A percentile compares a stretch with the other conserved stretches of the same genome.
Evolutionary conservation across 23 red algal genomes (phyloP).

Genomic region (Agarophyton chilense): DNA sequence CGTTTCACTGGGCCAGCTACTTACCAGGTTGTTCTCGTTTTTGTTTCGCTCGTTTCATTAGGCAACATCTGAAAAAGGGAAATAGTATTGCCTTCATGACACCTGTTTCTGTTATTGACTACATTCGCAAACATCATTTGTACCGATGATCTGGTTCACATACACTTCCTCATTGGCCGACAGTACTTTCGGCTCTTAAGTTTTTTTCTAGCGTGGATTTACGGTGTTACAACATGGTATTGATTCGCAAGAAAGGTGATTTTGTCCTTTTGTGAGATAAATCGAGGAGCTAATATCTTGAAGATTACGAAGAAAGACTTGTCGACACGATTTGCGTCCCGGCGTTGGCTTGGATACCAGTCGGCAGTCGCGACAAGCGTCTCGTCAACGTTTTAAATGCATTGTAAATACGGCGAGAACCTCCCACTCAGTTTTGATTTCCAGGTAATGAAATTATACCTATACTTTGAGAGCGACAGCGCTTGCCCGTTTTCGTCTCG

Average conservation of each 20-base stretch:
- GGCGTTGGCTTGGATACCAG: too few relatives aligned
- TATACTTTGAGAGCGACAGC: not conserved
- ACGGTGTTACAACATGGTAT: too few relatives aligned
- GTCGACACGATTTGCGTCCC: too few relatives aligned
- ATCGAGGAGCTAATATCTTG: too few relatives aligned
- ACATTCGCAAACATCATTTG: constrained; percentile 51
- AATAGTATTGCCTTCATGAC: constrained; percentile 56
- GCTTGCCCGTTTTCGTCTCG: constrained; percentile 29
- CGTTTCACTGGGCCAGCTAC: not conserved
- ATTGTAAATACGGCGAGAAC: not conserved
- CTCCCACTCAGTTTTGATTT: not conserved
- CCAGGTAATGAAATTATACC: not conserved
- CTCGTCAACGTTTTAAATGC: not conserved
- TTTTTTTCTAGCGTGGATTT: too few relatives aligned
- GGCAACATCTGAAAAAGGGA: constrained; percentile 27
- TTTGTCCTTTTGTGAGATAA: too few relatives aligned
- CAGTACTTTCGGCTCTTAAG: not conserved
- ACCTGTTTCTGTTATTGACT: constrained; percentile 36
- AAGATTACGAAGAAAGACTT: too few relatives aligned
- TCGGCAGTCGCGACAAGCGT: too few relatives aligned
- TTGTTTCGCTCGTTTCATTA: not conserved
- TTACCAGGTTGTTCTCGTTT: not conserved
- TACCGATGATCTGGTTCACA: not conserved
- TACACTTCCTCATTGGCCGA: not conserved
- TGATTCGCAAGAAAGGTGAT: too few relatives aligned